Conservation (phyloP, 208 protist genomes). For the Entamoeba dispar region DNA sequence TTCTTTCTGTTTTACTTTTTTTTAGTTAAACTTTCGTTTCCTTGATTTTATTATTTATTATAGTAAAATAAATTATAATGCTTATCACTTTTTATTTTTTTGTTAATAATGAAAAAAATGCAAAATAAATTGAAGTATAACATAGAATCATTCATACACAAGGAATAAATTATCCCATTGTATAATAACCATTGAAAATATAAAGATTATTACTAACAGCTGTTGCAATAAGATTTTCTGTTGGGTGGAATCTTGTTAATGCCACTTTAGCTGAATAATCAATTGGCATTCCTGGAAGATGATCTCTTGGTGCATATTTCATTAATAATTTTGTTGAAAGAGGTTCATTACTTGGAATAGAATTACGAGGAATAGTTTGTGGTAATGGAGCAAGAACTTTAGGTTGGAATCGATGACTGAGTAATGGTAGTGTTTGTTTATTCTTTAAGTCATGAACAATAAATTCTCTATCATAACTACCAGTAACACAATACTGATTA, state of each 20-base stretch:
- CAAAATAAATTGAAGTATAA: too few species aligned
- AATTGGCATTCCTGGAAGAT: background rate
- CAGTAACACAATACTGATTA: slow-evolving; percentile 43
- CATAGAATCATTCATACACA: background rate
- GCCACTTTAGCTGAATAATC: background rate
- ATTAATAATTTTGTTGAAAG: background rate
- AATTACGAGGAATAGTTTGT: background rate
- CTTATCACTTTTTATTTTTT: too few species aligned
- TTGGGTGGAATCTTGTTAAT: background rate
- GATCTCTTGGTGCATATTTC: background rate
- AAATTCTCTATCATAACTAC: slow-evolving; percentile 56
- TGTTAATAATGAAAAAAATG: too few species aligned
- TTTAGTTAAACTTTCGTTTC: background rate
- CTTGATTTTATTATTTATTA: background rate
- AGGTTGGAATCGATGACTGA: background rate
- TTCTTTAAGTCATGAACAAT: slow-evolving; percentile 47
- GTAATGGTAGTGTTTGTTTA: background rate
- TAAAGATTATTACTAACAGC: slow-evolving; percentile 3
- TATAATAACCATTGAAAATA: background rate
- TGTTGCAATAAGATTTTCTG: background rate
- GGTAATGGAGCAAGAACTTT: background rate
- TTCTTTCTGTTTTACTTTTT: background rate
- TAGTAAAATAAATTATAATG: too few species aligned
- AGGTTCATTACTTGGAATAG: background rate
- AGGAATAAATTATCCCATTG: background rate